phyloP scores from a whole-genome alignment of 2,329 filamentous ascomycete genomes.

The Plenodomus tracheiphilus region DNA sequence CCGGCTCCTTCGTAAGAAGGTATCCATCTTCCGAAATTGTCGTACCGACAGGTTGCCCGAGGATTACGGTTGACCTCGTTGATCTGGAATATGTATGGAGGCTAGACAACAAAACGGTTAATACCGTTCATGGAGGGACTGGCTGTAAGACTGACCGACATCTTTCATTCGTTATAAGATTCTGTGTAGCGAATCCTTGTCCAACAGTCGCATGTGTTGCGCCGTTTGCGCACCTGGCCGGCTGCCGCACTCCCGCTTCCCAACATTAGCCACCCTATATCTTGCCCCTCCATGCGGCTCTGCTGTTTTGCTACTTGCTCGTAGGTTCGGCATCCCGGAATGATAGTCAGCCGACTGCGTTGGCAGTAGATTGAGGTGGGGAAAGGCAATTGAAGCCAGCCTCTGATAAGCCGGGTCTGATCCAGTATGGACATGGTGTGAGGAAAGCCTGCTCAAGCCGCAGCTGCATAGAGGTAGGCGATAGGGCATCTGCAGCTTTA shows the following conservation, averaged over 20 bases:
- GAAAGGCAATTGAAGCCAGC: slow-evolving; percentile 19
- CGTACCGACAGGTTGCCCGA: background rate
- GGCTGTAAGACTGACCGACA: slow-evolving; percentile 21
- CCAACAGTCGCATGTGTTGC: slow-evolving; percentile 6
- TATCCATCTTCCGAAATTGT: slow-evolving; percentile 17
- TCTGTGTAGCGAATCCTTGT: background rate
- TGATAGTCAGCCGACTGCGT: slow-evolving; percentile 31
- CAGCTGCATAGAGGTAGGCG: slow-evolving; percentile 23
- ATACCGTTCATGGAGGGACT: background rate
- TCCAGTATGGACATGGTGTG: slow-evolving; percentile 23
- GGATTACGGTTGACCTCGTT: slow-evolving; percentile 27
- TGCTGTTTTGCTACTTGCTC: slow-evolving; percentile 18
- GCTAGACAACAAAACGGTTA: background rate
- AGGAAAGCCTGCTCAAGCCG: slow-evolving; percentile 30
- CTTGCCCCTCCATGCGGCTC: slow-evolving; percentile 34
- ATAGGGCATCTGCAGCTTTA: slow-evolving; percentile 20
- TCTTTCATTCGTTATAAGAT: slow-evolving; percentile 6
- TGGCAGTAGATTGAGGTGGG: slow-evolving; percentile 18
- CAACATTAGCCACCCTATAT: slow-evolving; percentile 31
- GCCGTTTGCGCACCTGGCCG: slow-evolving; percentile 10
- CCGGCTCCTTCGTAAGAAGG: slow-evolving; percentile 14
- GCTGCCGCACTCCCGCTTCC: slow-evolving; percentile 6
- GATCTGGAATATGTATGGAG: slow-evolving; percentile 27
- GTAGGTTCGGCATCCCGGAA: slow-evolving; percentile 11
- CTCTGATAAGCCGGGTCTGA: slow-evolving; percentile 36